Evolutionary conservation across 2,329 filamentous ascomycete species (phyloP).

Genomic region (Aspergillus arachidicola): DNA sequence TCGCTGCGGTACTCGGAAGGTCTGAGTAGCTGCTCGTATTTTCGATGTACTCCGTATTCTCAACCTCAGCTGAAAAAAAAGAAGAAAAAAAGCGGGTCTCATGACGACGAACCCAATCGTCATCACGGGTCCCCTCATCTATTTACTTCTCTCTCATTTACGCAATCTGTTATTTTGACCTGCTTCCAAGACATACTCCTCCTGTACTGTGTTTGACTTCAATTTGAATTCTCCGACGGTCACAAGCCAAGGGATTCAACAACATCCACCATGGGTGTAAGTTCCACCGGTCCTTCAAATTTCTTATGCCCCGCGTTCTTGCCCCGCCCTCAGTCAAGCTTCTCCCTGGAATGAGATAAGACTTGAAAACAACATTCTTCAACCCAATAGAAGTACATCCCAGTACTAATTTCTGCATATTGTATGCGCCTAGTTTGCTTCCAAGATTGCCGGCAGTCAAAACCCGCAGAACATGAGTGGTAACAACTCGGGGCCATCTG

Average conservation of each 20-base stretch:
- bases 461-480: conserved; percentile 21
- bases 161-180: background rate
- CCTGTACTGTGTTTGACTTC: background rate
- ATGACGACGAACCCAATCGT: conserved; percentile 6
- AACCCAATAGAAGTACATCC: background rate
- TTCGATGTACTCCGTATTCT: background rate
- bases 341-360: background rate
- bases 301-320: background rate
- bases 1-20: background rate
- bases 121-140: conserved; percentile 1
- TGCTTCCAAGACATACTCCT: background rate
- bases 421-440: conserved; percentile 36
- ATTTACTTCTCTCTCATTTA: background rate
- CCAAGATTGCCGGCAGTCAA: conserved; percentile 44
- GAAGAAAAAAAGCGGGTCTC: conserved; percentile 1
- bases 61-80: background rate
- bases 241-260: background rate
- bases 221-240: background rate
- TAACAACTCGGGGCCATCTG: conserved; percentile 32
- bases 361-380: background rate
- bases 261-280: conserved; percentile 11
- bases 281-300: background rate
- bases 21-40: background rate
- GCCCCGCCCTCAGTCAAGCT: conserved; percentile 13
- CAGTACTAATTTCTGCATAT: conserved; percentile 17